These are phyloP conservation scores for Penicillium salamii DNA, from an alignment of 495 filamentous ascomycete species.

Conservation along the genomic window DNA sequence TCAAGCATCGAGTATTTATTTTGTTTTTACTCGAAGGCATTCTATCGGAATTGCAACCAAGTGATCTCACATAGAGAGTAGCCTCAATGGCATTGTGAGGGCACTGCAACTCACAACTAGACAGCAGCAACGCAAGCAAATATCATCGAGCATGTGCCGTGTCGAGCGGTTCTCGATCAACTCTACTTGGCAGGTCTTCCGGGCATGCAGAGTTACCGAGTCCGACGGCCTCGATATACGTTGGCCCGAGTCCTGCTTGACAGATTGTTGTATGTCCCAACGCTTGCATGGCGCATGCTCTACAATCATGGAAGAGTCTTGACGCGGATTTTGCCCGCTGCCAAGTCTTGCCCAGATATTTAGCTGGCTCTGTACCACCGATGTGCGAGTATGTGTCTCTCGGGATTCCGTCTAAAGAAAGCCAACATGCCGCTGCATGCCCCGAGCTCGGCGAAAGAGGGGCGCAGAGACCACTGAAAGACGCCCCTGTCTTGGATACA, in stretches of 20 bases:
- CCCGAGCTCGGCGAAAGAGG: constrained; percentile 34
- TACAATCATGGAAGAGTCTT: constrained; percentile 35
- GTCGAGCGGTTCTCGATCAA: constrained; percentile 36
- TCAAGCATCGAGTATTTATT: no score
- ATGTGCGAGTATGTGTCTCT: constrained; percentile 5
- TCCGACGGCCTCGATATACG: constrained; percentile 7
- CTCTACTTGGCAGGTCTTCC: constrained; percentile 35
- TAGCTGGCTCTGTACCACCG: constrained; percentile 24
- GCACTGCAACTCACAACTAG: constrained; percentile 9
- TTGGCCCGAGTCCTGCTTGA: constrained; percentile 15
- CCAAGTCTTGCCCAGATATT: constrained; percentile 39
- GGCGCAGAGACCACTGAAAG: constrained; percentile 41
- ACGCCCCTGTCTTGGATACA: constrained; percentile 49
- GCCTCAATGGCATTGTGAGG: no score
- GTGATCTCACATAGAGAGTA: no score
- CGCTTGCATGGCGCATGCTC: constrained; percentile 33
- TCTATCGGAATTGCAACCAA: no score
- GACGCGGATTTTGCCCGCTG: constrained; percentile 30
- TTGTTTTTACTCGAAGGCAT: no score
- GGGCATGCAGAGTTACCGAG: constrained; percentile 24
- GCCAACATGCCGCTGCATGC: constrained; percentile 45
- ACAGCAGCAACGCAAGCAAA: constrained; percentile 10
- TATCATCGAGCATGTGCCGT: no score
- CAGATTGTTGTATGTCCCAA: constrained; percentile 20
- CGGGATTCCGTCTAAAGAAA: constrained; percentile 33